phyloP scores from a whole-genome alignment of 108 stramenopile genomes.

The Cyclotella sp. region DNA sequence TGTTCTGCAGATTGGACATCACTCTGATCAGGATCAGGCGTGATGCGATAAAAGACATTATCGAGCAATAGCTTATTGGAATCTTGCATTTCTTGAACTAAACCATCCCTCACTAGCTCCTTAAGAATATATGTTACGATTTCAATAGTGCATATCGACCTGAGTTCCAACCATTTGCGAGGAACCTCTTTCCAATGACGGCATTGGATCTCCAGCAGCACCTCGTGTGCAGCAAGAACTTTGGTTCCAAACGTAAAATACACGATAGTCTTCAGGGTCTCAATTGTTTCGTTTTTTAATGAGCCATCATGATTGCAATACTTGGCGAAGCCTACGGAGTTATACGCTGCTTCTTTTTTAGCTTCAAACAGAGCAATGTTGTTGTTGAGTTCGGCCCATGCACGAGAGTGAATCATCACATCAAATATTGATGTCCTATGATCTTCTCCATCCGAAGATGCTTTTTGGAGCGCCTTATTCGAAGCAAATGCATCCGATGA shows the following conservation, averaged over 20 bases:
- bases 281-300: slow-evolving; percentile 40
- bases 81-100: slow-evolving; percentile 59
- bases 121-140: slow-evolving; percentile 62
- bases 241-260: slow-evolving; percentile 53
- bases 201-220: slow-evolving; percentile 63
- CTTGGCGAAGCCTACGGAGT: slow-evolving; percentile 18
- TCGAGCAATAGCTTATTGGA: slow-evolving; percentile 15
- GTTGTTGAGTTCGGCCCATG: slow-evolving; percentile 68
- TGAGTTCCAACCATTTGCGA: slow-evolving; percentile 48
- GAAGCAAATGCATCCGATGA: slow-evolving; percentile 76
- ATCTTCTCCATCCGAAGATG: slow-evolving; percentile 54
- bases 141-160: slow-evolving; percentile 66
- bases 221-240: slow-evolving; percentile 64
- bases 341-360: slow-evolving; percentile 24
- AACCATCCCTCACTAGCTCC: slow-evolving; percentile 68
- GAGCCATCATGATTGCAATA: slow-evolving; percentile 39
- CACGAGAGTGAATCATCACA: slow-evolving; percentile 60
- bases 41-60: slow-evolving; percentile 48
- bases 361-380: slow-evolving; percentile 20
- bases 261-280: slow-evolving; percentile 64
- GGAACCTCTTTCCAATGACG: slow-evolving; percentile 61
- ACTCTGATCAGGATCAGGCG: slow-evolving; percentile 31
- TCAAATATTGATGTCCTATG: slow-evolving; percentile 67
- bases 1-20: slow-evolving; percentile 13
- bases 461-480: slow-evolving; percentile 58